Percentiles rank a stretch among this genome's conserved stretches.
Evolutionary conservation across 1,284 basidiomycete species (phyloP).

Genomic region (Microbotryum intermedium): DNA sequence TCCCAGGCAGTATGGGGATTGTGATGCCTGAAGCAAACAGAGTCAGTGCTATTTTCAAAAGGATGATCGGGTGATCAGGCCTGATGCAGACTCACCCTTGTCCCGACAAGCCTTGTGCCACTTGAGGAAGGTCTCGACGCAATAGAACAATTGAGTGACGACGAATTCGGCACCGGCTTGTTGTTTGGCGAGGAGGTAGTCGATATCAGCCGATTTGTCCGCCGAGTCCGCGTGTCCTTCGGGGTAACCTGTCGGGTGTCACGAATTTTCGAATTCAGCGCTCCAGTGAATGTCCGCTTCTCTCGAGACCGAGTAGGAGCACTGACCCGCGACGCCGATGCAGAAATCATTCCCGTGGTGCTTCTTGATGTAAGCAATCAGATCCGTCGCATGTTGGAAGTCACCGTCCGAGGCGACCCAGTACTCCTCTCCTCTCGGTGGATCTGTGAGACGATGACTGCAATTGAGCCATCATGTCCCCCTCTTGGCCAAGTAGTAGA

Average conservation of each 20-base stretch:
- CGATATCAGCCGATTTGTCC: constrained; percentile 56
- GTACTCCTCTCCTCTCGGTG: constrained; percentile 73
- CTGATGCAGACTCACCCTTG: constrained; percentile 39
- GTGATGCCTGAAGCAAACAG: constrained; percentile 53
- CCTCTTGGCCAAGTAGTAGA: background rate
- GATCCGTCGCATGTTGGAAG: constrained; percentile 80
- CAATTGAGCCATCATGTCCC: no score
- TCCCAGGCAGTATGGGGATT: constrained; percentile 87
- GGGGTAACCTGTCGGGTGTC: constrained; percentile 52
- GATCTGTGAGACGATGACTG: constrained; percentile 48
- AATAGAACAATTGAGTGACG: constrained; percentile 95
- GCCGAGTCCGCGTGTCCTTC: constrained; percentile 53
- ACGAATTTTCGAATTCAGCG: background rate
- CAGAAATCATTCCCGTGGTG: constrained; percentile 85
- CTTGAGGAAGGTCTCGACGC: constrained; percentile 69
- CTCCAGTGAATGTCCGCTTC: background rate
- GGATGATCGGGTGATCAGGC: background rate
- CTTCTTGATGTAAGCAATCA: constrained; percentile 73
- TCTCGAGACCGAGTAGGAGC: no score
- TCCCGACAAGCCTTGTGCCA: constrained; percentile 77
- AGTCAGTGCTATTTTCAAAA: background rate
- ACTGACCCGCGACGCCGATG: constrained; percentile 70
- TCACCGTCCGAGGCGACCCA: constrained; percentile 86
- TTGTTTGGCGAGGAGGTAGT: constrained; percentile 77
- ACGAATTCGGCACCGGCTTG: constrained; percentile 82